phyloP scores from a whole-genome alignment of 371 early-diverging fungal genomes.

The Mortierella sp. region DNA sequence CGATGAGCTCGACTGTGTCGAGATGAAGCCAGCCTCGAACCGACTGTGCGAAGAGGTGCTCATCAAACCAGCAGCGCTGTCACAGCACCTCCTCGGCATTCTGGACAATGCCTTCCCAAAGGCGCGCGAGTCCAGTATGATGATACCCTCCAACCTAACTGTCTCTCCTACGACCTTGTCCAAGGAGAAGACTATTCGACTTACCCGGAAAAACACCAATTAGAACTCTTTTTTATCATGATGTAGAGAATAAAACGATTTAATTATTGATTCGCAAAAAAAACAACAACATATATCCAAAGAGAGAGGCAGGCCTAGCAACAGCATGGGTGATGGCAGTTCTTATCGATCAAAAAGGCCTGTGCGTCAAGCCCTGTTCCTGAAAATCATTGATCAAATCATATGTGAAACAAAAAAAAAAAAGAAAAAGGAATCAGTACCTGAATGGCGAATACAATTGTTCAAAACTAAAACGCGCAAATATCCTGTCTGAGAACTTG shows the following conservation, averaged over 20 bases:
- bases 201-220: slow-evolving; percentile 22
- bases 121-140: slow-evolving; percentile 55
- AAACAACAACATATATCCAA: too few species aligned
- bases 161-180: slow-evolving; percentile 38
- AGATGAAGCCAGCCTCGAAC: slow-evolving; percentile 59
- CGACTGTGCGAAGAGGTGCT: slow-evolving; percentile 55
- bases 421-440: too few species aligned
- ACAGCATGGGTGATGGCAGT: too few species aligned
- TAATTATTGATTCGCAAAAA: not conserved
- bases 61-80: slow-evolving; percentile 53
- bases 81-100: slow-evolving; percentile 53
- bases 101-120: slow-evolving; percentile 57
- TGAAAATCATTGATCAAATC: too few species aligned
- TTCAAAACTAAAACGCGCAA: too few species aligned
- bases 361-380: too few species aligned
- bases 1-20: slow-evolving; percentile 43
- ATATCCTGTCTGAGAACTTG: too few species aligned
- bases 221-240: slow-evolving; percentile 7
- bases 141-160: slow-evolving; percentile 52
- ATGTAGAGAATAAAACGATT: not conserved
- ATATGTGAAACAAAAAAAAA: too few species aligned
- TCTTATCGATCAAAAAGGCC: too few species aligned
- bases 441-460: too few species aligned
- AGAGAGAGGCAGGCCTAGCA: too few species aligned
- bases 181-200: slow-evolving; percentile 33